phyloP scores from a whole-genome alignment of 2,329 filamentous ascomycete species.

The Xylariales sp. region DNA sequence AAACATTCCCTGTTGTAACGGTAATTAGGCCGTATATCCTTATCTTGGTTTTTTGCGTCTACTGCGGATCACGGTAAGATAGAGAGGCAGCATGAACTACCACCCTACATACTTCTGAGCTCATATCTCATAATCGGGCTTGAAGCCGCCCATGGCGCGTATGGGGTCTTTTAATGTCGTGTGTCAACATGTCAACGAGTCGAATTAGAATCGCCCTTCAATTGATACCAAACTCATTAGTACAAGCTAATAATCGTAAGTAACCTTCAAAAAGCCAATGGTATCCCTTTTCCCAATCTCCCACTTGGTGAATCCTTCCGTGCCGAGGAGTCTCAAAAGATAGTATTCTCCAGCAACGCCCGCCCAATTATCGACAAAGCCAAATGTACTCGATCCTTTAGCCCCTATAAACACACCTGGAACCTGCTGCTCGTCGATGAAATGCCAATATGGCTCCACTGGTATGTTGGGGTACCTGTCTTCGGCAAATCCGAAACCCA shows the following conservation, averaged over 20 bases:
- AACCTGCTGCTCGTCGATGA: slow-evolving; percentile 34
- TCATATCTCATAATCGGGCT: not conserved
- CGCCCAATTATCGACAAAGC: slow-evolving; percentile 33
- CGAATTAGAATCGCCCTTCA: not conserved
- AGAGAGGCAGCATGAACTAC: not conserved
- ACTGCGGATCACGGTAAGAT: not conserved
- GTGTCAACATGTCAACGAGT: not conserved
- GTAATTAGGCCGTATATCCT: too few relatives aligned
- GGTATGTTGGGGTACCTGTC: slow-evolving; percentile 28
- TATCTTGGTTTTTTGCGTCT: not conserved
- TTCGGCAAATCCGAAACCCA: slow-evolving; percentile 35
- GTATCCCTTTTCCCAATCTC: slow-evolving; percentile 30
- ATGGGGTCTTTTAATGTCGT: not conserved
- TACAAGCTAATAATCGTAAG: slow-evolving; percentile 18
- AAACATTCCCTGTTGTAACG: too few relatives aligned
- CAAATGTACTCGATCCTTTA: slow-evolving; percentile 27
- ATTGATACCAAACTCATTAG: not conserved
- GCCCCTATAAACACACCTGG: slow-evolving; percentile 36
- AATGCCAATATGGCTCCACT: slow-evolving; percentile 36
- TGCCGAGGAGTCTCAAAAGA: slow-evolving; percentile 33
- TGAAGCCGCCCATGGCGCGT: too few relatives aligned
- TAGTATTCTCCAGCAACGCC: slow-evolving; percentile 36
- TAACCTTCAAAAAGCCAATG: slow-evolving; percentile 33
- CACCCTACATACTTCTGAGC: not conserved
- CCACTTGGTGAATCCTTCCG: slow-evolving; percentile 26